phyloP scores from a whole-genome alignment of 805 yeast genomes.

The Nakazawaea sp. region DNA sequence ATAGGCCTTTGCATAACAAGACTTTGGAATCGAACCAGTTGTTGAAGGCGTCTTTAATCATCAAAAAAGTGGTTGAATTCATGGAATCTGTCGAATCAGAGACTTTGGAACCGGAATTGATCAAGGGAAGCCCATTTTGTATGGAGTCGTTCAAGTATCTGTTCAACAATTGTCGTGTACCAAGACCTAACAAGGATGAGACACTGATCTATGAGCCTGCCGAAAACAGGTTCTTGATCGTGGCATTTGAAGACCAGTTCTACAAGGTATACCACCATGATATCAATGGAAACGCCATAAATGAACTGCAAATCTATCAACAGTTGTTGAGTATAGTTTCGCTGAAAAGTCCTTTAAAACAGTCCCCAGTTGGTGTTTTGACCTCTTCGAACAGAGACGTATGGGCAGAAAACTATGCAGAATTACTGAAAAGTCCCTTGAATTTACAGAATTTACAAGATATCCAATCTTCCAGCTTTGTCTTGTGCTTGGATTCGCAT shows the following conservation, averaged over 20 bases:
- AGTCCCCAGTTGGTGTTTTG: conserved; percentile 65
- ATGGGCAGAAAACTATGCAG: conserved; percentile 58
- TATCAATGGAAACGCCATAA: conserved; percentile 32
- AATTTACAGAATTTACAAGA: conserved; percentile 57
- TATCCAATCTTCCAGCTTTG: conserved; percentile 73
- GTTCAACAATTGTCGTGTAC: conserved; percentile 87
- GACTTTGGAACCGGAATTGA: conserved; percentile 73
- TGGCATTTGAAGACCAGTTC: conserved; percentile 70
- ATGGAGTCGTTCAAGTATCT: conserved; percentile 88
- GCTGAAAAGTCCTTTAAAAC: conserved; percentile 27
- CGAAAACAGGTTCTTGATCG: conserved; percentile 62
- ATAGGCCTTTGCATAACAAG: conserved; percentile 55
- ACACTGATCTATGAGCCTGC: conserved; percentile 38
- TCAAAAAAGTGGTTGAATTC: conserved; percentile 62
- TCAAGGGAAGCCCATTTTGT: conserved; percentile 77
- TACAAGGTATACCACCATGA: conserved; percentile 68
- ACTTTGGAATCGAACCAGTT: conserved; percentile 55
- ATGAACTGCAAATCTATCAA: conserved; percentile 42
- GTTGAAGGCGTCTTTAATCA: conserved; percentile 69
- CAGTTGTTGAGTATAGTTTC: conserved; percentile 45
- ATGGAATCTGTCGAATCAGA: conserved; percentile 61
- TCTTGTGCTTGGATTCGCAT: conserved; percentile 70
- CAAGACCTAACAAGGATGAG: conserved; percentile 57
- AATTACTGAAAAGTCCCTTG: conserved; percentile 50
- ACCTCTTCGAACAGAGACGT: conserved; percentile 82